Evolutionary conservation across 768 basidiomycete genomes (phyloP).

Genomic region (Flagelloscypha sp.): DNA sequence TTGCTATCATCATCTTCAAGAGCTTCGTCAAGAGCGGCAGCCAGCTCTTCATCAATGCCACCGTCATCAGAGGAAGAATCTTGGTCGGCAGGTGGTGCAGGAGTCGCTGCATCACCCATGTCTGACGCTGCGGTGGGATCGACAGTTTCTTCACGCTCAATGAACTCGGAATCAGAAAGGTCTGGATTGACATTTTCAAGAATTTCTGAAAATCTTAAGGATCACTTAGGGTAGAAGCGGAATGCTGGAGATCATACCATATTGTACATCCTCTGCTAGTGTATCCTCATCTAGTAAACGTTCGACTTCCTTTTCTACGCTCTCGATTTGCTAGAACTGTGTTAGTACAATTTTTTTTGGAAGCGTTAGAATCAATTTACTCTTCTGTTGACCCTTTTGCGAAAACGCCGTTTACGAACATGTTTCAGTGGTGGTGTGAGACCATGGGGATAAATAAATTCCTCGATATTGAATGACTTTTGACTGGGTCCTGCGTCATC

Average conservation of each 20-base stretch:
- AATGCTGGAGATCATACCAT: conserved; percentile 38
- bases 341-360: too few relatives aligned
- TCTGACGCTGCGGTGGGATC: conserved; percentile 67
- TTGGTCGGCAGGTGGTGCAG: conserved; percentile 48
- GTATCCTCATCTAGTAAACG: conserved; percentile 75
- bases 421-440: conserved; percentile 89
- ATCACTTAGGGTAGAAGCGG: background rate
- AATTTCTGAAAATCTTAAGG: conserved; percentile 43
- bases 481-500: conserved; percentile 58
- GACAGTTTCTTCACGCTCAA: conserved; percentile 56
- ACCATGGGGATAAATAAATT: conserved; percentile 97
- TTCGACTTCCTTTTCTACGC: conserved; percentile 90
- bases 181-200: conserved; percentile 89
- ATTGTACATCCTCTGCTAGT: conserved; percentile 66
- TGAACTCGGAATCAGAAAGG: conserved; percentile 81
- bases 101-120: conserved; percentile 53
- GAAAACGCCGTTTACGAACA: conserved; percentile 84
- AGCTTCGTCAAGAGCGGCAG: conserved; percentile 82
- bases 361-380: conserved; percentile 31
- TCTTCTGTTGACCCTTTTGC: conserved; percentile 79
- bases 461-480: conserved; percentile 80
- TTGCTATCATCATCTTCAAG: conserved; percentile 56
- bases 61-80: too few relatives aligned
- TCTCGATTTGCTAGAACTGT: conserved; percentile 84
- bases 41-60: conserved; percentile 83